Evolutionary conservation across 2,329 filamentous ascomycete genomes (phyloP).

Genomic region (Calcarisporium arbuscula): DNA sequence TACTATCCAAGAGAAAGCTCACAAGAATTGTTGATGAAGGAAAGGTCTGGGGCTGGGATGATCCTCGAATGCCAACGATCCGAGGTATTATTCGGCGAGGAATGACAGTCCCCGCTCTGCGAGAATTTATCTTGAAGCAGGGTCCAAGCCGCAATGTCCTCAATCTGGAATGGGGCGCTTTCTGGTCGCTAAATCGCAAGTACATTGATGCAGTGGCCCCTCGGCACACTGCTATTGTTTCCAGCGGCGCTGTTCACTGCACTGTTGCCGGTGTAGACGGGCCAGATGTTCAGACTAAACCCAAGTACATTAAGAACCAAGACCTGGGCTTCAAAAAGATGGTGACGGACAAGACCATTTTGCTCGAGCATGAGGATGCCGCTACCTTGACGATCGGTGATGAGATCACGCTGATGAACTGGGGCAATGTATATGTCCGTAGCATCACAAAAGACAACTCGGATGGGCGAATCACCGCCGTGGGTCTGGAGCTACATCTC

Average conservation of each 20-base stretch:
- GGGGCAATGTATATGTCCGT: slow-evolving; percentile 82
- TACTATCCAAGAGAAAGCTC: slow-evolving; percentile 79
- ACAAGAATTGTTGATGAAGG: slow-evolving; percentile 73
- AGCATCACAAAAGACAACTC: slow-evolving; percentile 53
- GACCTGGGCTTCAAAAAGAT: slow-evolving; percentile 82
- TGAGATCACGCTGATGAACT: slow-evolving; percentile 94
- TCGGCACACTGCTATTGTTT: slow-evolving; percentile 60
- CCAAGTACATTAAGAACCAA: slow-evolving; percentile 85
- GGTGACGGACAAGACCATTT: slow-evolving; percentile 64
- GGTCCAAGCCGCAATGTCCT: slow-evolving; percentile 71
- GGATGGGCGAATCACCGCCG: slow-evolving; percentile 47
- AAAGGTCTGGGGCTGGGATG: slow-evolving; percentile 75
- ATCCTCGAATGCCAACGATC: slow-evolving; percentile 72
- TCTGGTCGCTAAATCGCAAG: slow-evolving; percentile 65
- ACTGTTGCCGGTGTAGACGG: slow-evolving; percentile 58
- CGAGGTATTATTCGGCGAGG: slow-evolving; percentile 65
- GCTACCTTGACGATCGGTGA: slow-evolving; percentile 75
- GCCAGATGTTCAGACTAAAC: slow-evolving; percentile 64
- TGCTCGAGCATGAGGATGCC: slow-evolving; percentile 83
- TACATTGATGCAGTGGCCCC: slow-evolving; percentile 67
- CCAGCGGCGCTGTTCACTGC: slow-evolving; percentile 59
- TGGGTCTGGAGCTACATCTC: slow-evolving; percentile 76
- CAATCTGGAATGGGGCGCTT: slow-evolving; percentile 66
- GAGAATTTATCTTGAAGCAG: slow-evolving; percentile 72
- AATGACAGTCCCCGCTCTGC: slow-evolving; percentile 67